Evolutionary conservation across 1,284 basidiomycete species (phyloP).

Genomic region (Thecaphora thlaspeos): DNA sequence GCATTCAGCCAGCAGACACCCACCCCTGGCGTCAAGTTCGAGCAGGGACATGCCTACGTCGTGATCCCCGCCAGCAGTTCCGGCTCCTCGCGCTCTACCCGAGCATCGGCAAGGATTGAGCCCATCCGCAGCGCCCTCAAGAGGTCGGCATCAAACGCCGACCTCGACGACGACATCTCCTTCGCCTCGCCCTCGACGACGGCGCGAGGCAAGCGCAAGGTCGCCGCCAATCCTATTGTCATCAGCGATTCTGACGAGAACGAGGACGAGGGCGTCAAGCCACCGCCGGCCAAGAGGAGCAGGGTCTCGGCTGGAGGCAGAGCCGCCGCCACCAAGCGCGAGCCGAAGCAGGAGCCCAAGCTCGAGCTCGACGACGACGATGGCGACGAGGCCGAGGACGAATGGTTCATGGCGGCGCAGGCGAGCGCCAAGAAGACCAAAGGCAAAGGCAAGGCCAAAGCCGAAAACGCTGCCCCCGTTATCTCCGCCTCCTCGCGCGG

Average conservation of each 20-base stretch:
- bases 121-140: not conserved
- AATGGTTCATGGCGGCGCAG: not conserved
- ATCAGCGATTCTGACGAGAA: not conserved
- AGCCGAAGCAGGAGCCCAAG: not conserved
- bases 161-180: slow-evolving; percentile 9
- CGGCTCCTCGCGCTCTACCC: not conserved
- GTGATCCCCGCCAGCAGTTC: not conserved
- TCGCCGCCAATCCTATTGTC: not conserved
- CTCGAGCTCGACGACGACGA: not conserved
- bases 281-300: too few relatives aligned
- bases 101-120: not conserved
- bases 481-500: too few relatives aligned
- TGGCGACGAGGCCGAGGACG: too few relatives aligned
- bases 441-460: slow-evolving; percentile 26
- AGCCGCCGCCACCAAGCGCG: too few relatives aligned
- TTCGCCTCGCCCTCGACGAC: not conserved
- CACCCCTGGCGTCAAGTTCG: not conserved
- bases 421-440: slow-evolving; percentile 2
- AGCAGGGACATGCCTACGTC: not conserved
- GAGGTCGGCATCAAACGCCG: not conserved
- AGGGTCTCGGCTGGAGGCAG: too few relatives aligned
- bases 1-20: not conserved
- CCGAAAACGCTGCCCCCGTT: slow-evolving; percentile 2
- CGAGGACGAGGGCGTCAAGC: not conserved
- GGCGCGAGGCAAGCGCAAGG: not conserved